Conservation (phyloP, 139 green algal species). For the Monoraphidium neglectum region DNA sequence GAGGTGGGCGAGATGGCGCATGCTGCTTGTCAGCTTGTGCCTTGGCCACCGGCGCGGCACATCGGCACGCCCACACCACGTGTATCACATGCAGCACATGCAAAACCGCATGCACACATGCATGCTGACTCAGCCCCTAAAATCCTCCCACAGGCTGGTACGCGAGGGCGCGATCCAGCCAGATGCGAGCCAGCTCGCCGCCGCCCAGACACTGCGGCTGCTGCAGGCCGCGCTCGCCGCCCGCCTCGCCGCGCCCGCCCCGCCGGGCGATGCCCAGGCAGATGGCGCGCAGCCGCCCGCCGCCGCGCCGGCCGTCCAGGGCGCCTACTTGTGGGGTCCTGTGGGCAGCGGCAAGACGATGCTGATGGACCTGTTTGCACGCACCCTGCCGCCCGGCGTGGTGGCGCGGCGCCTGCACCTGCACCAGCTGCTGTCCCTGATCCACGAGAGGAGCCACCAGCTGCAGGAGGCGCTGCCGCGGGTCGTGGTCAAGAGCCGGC, state of each 20-base stretch:
- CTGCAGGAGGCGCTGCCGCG: slow-evolving; percentile 40
- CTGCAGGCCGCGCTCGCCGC: slow-evolving; percentile 5
- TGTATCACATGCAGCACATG: too few species aligned
- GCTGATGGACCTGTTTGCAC: slow-evolving; percentile 90
- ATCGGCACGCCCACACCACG: too few species aligned
- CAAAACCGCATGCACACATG: too few species aligned
- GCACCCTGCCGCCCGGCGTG: slow-evolving; percentile 8
- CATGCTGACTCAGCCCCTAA: too few species aligned
- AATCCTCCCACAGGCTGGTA: slow-evolving; percentile 22
- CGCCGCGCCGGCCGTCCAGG: not conserved
- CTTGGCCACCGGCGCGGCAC: too few species aligned
- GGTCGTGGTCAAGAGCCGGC: slow-evolving; percentile 27
- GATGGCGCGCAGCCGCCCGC: not conserved
- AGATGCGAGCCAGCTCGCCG: slow-evolving; percentile 21
- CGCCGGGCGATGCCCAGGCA: not conserved
- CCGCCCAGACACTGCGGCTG: slow-evolving; percentile 20
- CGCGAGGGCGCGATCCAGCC: slow-evolving; percentile 2
- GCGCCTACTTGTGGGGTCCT: slow-evolving; percentile 80
- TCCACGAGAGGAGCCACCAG: slow-evolving; percentile 69
- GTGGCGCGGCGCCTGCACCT: slow-evolving; percentile 71
- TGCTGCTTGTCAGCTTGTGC: not conserved
- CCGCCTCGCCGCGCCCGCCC: not conserved
- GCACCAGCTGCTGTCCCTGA: slow-evolving; percentile 94
- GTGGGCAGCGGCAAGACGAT: slow-evolving; percentile 93
- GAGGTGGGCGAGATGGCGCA: not conserved